Base-by-base conservation (phyloP, 495 filamentous ascomycete species). In the Aspergillus saccharolyticus region DNA sequence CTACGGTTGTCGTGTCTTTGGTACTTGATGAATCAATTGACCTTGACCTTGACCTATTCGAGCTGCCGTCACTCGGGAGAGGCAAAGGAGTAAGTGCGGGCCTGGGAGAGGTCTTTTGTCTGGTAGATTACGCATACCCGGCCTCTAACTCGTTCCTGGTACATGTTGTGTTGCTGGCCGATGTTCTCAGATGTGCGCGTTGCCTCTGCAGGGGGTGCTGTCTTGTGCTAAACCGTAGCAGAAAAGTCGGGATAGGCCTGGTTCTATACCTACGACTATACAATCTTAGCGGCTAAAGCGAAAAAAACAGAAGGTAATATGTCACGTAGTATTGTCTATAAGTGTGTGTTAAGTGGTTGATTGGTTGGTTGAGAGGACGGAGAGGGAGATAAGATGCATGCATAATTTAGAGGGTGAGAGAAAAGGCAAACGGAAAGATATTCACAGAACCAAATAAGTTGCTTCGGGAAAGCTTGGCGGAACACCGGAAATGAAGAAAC, bases 271-370 rank as follows among this genome's bases (percentile, higher is more conserved):
- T 28, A 28, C 25, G 25, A 28, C 9, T 28, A 28, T 9, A 28
- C 25, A 28, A 28, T 4, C 25, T 9, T 28, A 28, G 9, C 25
- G 9, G 25, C 25, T 28, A 28, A 28, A 28, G 10, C 7, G 7
- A 12, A 39, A 12, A 39, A 39, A 9, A 39, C n/a, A n/a, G n/a
- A 45, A 28, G 25, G 9, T 28, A 28, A 21, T 45, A 62, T 57
- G 43, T 57, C 48, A 44, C 16, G 55, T 58, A 43, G 54, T 54
- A 64, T 56, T 64, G 62, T 64, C 62, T 61, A 64, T 61, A 39
- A 39, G 33, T 39, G 5, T 8, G 6, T 5, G 2, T 39, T 39
- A 12, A 15, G 33, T n/a, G n/a, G n/a, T 39, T 39, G 33, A 12
- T 39, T 8, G 33, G 12, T 39, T 8, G 33, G 12, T 39, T 2